Evolutionary conservation across 2,329 filamentous ascomycete species (phyloP), one percentile per base, ranked within the genome.

Genomic region (Dothiorella sarmentorum): DNA sequence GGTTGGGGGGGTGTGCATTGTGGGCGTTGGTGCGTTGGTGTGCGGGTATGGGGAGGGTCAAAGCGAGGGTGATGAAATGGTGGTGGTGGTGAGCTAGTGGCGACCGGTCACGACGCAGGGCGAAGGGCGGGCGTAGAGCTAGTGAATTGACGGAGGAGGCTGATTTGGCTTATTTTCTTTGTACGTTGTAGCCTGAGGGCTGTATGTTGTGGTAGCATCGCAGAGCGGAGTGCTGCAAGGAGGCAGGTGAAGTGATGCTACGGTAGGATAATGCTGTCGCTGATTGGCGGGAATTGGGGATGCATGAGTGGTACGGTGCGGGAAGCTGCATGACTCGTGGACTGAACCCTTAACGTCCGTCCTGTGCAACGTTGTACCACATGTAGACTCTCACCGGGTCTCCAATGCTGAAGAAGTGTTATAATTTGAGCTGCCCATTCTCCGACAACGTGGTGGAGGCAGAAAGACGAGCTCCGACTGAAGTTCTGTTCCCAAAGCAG

Each of bases 221-320:
- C 49, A 40, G 33, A 37, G 7, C 20, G 31, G 49, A n/a, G n/a
- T 29, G 20, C 49, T 53, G 49, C 33, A 20, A 40, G 49, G 35
- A 7, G 35, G 49, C 49, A 40, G 37, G 49, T 53, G 17, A 53
- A 40, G 49, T 26, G 22, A 53, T 53, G 49, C 35, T 27, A 53
- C 49, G 49, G 49, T 53, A 53, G 49, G 49, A 53, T 53, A 53
- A 53, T 53, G 33, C 49, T 40, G 40, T 53, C 33, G 49, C 20
- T 53, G 49, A 53, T 53, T 53, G 49, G 49, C 40, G 3, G 29
- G 17, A 20, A 26, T 5, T 1, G 9, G 20, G 27, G 22, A 26
- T n/a, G n/a, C n/a, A n/a, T n/a, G n/a, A n/a, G n/a, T n/a, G n/a
- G n/a, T n/a, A n/a, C n/a, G 26, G 49, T 53, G 49, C 33, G 49